phyloP scores from a whole-genome alignment of 2,329 filamentous ascomycete genomes.

The Botrytis tulipae region DNA sequence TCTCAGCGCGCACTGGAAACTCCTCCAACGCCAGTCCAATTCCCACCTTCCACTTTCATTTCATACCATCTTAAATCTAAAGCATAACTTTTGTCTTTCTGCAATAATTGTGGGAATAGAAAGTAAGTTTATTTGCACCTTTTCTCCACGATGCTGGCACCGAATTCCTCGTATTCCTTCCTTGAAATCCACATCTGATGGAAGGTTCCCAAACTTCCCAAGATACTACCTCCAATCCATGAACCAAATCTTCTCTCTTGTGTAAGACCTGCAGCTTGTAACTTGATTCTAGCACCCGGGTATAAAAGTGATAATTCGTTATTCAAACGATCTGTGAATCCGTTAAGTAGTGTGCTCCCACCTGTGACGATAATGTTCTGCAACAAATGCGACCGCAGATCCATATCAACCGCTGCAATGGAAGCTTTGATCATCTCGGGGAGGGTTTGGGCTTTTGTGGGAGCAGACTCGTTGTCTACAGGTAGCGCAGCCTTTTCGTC shows the following conservation, averaged over 20 bases:
- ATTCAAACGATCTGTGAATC: constrained; percentile 87
- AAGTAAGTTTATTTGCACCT: constrained; percentile 71
- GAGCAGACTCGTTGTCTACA: constrained; percentile 44
- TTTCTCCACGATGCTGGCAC: constrained; percentile 87
- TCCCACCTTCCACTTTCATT: constrained; percentile 3
- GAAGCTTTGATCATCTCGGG: constrained; percentile 77
- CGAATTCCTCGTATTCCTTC: constrained; percentile 98
- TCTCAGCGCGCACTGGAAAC: constrained; percentile 16
- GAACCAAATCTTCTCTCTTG: constrained; percentile 88
- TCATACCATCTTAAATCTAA: background rate
- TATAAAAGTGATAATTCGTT: constrained; percentile 78
- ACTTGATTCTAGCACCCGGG: constrained; percentile 81
- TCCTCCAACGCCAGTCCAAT: constrained; percentile 19
- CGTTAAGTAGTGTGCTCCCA: constrained; percentile 80
- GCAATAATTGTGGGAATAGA: background rate
- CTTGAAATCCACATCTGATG: constrained; percentile 99
- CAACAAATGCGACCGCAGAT: constrained; percentile 78
- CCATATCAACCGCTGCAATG: constrained; percentile 79
- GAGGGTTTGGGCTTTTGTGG: constrained; percentile 74
- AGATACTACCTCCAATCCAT: constrained; percentile 95
- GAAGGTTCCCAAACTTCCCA: constrained; percentile 93
- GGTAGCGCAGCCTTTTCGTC: constrained; percentile 74
- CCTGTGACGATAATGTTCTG: constrained; percentile 92
- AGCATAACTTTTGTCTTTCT: constrained; percentile 22
- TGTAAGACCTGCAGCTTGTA: constrained; percentile 81